Percentiles rank a stretch among this genome's conserved stretches.
Evolutionary conservation across 345 rosid genomes (phyloP).

Genomic region (Acer yangbiense): DNA sequence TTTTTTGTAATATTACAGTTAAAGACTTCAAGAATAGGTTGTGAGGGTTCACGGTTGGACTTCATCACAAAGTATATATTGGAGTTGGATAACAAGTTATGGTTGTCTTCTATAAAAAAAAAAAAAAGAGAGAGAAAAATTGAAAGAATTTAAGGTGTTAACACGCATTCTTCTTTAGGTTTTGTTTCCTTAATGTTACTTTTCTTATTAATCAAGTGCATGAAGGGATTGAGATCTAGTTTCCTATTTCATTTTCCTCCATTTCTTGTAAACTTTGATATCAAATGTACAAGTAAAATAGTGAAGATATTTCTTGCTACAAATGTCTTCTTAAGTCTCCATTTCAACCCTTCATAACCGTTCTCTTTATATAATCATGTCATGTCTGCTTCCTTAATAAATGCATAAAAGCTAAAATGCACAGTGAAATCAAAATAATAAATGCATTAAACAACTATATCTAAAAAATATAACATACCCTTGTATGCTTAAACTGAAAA

Average conservation of each 20-base stretch:
- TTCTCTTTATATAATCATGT: too few relatives aligned
- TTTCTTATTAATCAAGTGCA: too few relatives aligned
- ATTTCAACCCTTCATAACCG: too few relatives aligned
- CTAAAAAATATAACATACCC: constrained; percentile 43
- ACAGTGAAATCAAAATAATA: neutral
- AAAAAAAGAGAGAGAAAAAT: too few relatives aligned
- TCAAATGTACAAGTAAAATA: too few relatives aligned
- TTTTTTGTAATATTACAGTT: neutral
- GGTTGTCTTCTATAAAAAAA: neutral
- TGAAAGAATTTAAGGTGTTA: neutral
- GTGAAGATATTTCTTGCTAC: too few relatives aligned
- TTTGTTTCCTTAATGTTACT: neutral
- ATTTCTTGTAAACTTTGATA: neutral
- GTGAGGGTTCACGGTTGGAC: neutral
- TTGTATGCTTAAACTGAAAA: constrained; percentile 76
- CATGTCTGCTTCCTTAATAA: too few relatives aligned
- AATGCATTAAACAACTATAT: too few relatives aligned
- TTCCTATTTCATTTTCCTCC: too few relatives aligned
- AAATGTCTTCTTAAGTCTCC: neutral
- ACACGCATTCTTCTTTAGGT: neutral
- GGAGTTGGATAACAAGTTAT: neutral
- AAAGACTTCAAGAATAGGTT: neutral
- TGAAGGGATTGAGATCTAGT: too few relatives aligned
- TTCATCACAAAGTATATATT: neutral
- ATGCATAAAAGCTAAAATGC: too few relatives aligned